Base-by-base conservation (phyloP, 108 stramenopile genomes). In the Nannochloropsis gaditana region DNA sequence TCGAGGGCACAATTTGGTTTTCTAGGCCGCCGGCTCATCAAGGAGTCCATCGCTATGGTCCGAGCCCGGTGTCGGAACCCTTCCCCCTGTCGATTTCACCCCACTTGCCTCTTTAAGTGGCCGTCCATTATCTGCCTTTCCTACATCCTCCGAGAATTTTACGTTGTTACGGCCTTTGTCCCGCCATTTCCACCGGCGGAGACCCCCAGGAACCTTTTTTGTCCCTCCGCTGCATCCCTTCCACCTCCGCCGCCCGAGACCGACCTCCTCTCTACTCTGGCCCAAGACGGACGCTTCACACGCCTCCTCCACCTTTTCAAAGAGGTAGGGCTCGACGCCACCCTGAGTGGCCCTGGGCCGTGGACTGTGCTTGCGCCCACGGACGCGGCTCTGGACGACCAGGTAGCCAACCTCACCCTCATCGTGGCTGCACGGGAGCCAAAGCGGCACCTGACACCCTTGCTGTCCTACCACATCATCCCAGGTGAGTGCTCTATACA, bases 391-490 rank as follows among this genome's bases (percentile, higher is more conserved):
- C n/a, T 73, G 59, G 59, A 73, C 59, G 59, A 73, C 59, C 15
- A n/a, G 4, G 2, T 15, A 15, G n/a, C 59, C 19, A 73, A 73
- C 59, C 59, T 73, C 59, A 73, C 59, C 59, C 59, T 73, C n/a
- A n/a, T 2, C 59, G n/a, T 6, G 59, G 59, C 59, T 15, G 59
- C 59, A n/a, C 59, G 59, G 59, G 59, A 73, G 59, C 59, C 59
- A n/a, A 15, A n/a, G 59, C 59, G 59, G n/a, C 59, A 73, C 8
- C 59, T 73, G 59, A n/a, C 59, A n/a, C 59, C 59, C 19, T 2
- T 73, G 6, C n/a, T 73, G 59, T 73, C 59, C 59, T 73, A 73
- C 59, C 59, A 73, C 59, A 73, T 73, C 59, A 73, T 73, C n/a
- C 59, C 59, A 73, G 59, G 59, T 73, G n/a, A 5, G 59, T 31